Evolutionary conservation across 148 eudicot genomes (phyloP), one percentile per base, ranked within the genome.

Genomic region (Mesembryanthemum crystallinum): DNA sequence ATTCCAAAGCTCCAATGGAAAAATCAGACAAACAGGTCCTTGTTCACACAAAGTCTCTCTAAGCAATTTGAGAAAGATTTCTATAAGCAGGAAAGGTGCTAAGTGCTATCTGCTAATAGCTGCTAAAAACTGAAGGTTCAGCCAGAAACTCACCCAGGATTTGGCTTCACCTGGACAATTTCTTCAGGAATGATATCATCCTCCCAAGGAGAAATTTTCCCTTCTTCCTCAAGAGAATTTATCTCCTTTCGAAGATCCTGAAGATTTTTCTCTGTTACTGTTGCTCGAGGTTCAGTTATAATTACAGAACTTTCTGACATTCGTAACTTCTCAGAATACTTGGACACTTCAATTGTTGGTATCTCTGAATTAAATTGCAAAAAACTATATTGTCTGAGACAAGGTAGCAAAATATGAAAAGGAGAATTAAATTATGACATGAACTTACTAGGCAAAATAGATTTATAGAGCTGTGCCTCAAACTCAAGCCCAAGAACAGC

Each of bases 391-490:
- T 30, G 14, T 54, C 43, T 55, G 28, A 62, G 28, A 65, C n/a
- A 62, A 39, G 61, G 23, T 21, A 49, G 59, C 8, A 54, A 47
- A 10, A 52, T 14, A 3, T 3, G 20, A 18, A 72, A 64, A 55
- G 30, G 23, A 77, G 55, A 39, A 32, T 47, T 71, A 57, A 29
- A 30, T 18, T n/a, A 67, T 17, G 52, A 73, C 17, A 28, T 42
- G 64, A 13, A 85, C 97, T 91, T 85, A 91, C 97, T 70, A 18
- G 92, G 91, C 80, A 92, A 78, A 74, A 90, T 83, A 75, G 86
- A 85, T 83, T 93, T 89, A 54, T 84, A 90, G 37, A 93, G 96
- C 73, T 91, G 84, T 39, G 98, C 98, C 78, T 93, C 94, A 54
- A 84, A 87, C 79, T 93, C 96, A 29, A 91, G 76, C 39, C 92